These are phyloP conservation scores for Colletotrichum tropicale DNA, from an alignment of 2,329 filamentous ascomycete species.

Conservation along the genomic window DNA sequence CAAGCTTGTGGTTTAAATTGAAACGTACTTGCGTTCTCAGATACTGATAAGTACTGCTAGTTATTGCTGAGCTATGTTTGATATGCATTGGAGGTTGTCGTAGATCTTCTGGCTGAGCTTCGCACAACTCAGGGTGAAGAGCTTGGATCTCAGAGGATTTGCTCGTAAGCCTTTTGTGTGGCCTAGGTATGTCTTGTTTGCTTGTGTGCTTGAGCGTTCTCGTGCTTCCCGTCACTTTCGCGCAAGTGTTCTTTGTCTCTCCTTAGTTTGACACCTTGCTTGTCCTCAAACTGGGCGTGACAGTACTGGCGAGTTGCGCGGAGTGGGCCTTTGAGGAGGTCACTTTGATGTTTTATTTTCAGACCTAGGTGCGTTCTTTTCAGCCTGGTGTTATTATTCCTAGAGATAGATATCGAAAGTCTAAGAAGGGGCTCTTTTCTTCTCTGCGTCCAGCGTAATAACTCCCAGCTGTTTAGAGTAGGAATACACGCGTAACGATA, in stretches of 20 bases:
- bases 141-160: background rate
- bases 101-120: background rate
- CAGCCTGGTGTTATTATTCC: rapidly evolving
- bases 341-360: background rate
- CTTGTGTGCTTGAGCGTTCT: background rate
- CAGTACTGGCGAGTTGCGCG: rapidly evolving
- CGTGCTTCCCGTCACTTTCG: background rate
- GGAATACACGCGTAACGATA: rapidly evolving
- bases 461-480: background rate
- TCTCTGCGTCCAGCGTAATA: background rate
- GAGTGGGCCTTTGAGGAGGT: background rate
- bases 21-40: background rate
- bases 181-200: background rate
- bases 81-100: background rate
- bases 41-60: background rate
- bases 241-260: background rate
- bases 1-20: rapidly evolving
- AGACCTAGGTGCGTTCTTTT: rapidly evolving
- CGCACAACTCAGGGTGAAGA: rapidly evolving
- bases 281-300: background rate
- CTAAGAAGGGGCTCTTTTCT: background rate
- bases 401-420: background rate
- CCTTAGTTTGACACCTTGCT: background rate
- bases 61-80: background rate
- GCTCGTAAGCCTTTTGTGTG: background rate